A percentile compares a stretch with the other conserved stretches of the same genome.
These are phyloP conservation scores for Aspergillus ochraceoroseus DNA, from an alignment of 2,329 filamentous ascomycete genomes.

Conservation along the genomic window DNA sequence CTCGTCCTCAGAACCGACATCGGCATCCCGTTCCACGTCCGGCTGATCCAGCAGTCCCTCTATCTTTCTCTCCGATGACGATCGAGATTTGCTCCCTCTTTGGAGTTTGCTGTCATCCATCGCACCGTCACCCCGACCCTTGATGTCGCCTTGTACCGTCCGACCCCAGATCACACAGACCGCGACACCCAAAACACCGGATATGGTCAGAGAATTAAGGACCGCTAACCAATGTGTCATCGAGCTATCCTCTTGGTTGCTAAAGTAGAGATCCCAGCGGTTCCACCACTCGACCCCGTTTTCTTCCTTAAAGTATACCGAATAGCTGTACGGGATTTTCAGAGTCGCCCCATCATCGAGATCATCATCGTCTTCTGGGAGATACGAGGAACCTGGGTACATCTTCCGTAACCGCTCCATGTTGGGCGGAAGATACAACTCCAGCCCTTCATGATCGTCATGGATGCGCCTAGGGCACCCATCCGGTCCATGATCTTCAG, in stretches of 20 bases:
- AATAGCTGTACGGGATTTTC: conserved; percentile 79
- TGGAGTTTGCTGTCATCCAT: conserved; percentile 64
- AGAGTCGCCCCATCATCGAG: conserved; percentile 62
- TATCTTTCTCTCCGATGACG: conserved; percentile 51
- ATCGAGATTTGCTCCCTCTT: conserved; percentile 35
- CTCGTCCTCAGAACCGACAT: conserved; percentile 64
- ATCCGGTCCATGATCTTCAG: conserved; percentile 55
- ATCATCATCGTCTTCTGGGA: conserved; percentile 53
- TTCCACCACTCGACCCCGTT: conserved; percentile 73
- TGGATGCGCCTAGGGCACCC: conserved; percentile 67
- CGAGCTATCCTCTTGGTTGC: conserved; percentile 75
- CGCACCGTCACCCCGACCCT: conserved; percentile 61
- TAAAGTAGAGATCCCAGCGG: conserved; percentile 86
- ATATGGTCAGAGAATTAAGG: conserved; percentile 79
- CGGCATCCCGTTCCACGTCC: conserved; percentile 50
- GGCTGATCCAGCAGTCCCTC: conserved; percentile 58
- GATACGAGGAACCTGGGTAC: conserved; percentile 57
- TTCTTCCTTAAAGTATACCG: conserved; percentile 83
- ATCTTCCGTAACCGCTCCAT: conserved; percentile 52
- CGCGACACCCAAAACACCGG: conserved; percentile 69
- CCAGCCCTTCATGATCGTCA: conserved; percentile 59
- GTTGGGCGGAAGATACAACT: conserved; percentile 64
- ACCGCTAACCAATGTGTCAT: conserved; percentile 86
- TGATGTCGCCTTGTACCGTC: conserved; percentile 74
- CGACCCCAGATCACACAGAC: conserved; percentile 76